Evolutionary conservation across 257 asterid species (phyloP).

Genomic region (Solanum sejunctum): DNA sequence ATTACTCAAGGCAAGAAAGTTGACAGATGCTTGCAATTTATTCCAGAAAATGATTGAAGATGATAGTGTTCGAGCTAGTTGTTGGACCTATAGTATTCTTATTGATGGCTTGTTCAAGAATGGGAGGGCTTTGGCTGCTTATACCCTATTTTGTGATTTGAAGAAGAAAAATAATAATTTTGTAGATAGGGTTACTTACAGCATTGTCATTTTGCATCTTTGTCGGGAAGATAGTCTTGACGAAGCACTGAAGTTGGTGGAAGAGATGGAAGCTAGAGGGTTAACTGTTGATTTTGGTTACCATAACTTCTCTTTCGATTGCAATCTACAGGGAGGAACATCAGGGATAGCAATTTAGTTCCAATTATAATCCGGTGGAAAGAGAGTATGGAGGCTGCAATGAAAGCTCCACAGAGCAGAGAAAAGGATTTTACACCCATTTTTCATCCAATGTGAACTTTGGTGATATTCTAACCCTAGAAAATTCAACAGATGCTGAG

Average conservation of each 20-base stretch:
- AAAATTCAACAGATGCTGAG: conserved; percentile 7
- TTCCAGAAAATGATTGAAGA: conserved; percentile 87
- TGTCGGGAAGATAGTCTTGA: conserved; percentile 54
- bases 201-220: conserved; percentile 64
- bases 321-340: conserved; percentile 51
- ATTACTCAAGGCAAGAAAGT: conserved; percentile 62
- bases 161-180: conserved; percentile 69
- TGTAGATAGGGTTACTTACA: conserved; percentile 62
- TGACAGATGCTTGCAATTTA: conserved; percentile 67
- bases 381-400: conserved; percentile 59
- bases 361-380: conserved; percentile 70
- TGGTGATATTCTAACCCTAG: conserved; percentile 34
- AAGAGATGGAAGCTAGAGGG: conserved; percentile 87
- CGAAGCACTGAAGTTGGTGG: conserved; percentile 68
- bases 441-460: conserved; percentile 45
- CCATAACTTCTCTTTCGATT: conserved; percentile 59
- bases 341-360: conserved; percentile 62
- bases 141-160: conserved; percentile 65
- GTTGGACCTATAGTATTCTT: conserved; percentile 86
- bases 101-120: conserved; percentile 78
- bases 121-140: conserved; percentile 76
- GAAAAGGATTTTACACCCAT: conserved; percentile 48
- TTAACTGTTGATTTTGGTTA: conserved; percentile 68
- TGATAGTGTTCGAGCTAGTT: conserved; percentile 61
- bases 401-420: conserved; percentile 54